A percentile compares a stretch with the other conserved stretches of the same genome.
Conservation (phyloP, 768 basidiomycete genomes). For the Nidularia sp. region DNA sequence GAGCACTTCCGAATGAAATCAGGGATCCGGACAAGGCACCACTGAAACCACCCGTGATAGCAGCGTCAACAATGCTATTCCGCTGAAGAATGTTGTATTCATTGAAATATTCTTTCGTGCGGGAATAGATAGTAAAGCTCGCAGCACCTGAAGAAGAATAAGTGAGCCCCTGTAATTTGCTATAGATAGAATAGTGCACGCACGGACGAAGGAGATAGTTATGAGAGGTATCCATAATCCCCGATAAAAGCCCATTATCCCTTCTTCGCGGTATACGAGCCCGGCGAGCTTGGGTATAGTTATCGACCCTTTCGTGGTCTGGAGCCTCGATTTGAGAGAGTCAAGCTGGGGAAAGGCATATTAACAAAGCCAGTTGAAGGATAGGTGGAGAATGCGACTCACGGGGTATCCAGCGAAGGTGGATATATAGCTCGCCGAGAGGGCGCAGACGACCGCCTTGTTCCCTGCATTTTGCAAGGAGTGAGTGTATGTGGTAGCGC, state of each 20-base stretch:
- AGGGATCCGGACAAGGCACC: slow-evolving; percentile 87
- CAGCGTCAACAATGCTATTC: slow-evolving; percentile 62
- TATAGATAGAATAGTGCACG: slow-evolving; percentile 28
- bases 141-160: slow-evolving; percentile 59
- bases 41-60: slow-evolving; percentile 74
- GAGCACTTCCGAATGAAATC: slow-evolving; percentile 86
- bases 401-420: slow-evolving; percentile 91
- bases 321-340: slow-evolving; percentile 89
- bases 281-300: slow-evolving; percentile 70
- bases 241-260: slow-evolving; percentile 86
- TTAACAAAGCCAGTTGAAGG: neutral
- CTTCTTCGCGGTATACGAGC: slow-evolving; percentile 78
- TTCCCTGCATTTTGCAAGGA: slow-evolving; percentile 45
- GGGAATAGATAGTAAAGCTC: slow-evolving; percentile 87
- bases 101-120: slow-evolving; percentile 73
- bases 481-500: slow-evolving; percentile 9
- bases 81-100: slow-evolving; percentile 55
- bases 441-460: slow-evolving; percentile 86
- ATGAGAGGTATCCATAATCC: slow-evolving; percentile 90
- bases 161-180: slow-evolving; percentile 2
- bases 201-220: slow-evolving; percentile 95
- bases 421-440: slow-evolving; percentile 88
- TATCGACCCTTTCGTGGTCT: slow-evolving; percentile 75
- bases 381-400: slow-evolving; percentile 20
- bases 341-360: slow-evolving; percentile 56